These are phyloP conservation scores for Pyricularia sp. DNA, from an alignment of 2,329 filamentous ascomycete species.

Conservation along the genomic window DNA sequence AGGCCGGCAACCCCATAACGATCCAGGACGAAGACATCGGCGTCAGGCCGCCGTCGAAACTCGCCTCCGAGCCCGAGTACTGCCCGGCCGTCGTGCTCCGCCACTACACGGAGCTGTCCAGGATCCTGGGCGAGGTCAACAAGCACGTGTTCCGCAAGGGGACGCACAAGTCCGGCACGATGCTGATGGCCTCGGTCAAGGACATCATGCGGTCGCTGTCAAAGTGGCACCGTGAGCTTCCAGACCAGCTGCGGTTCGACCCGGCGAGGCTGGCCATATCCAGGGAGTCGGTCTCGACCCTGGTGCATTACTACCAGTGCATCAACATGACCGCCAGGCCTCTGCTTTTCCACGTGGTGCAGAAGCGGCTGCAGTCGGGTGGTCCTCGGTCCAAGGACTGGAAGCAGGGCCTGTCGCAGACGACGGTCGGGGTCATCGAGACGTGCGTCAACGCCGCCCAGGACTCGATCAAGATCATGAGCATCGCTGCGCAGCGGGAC, in stretches of 20 bases:
- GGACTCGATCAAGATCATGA: conserved; percentile 38
- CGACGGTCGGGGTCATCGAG: conserved; percentile 40
- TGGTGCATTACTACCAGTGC: conserved; percentile 45
- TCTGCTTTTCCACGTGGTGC: conserved; percentile 42
- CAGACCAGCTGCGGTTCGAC: conserved; percentile 36
- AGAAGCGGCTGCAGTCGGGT: conserved; percentile 13
- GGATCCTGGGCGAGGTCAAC: conserved; percentile 38
- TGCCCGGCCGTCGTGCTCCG: conserved; percentile 37
- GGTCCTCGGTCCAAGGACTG: conserved; percentile 25
- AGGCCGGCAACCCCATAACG: conserved; percentile 43
- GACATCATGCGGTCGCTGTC: conserved; percentile 38
- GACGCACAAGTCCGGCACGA: conserved; percentile 31
- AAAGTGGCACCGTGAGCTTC: conserved; percentile 38
- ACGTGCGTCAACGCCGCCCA: conserved; percentile 40
- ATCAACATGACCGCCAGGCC: conserved; percentile 48
- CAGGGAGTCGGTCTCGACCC: conserved; percentile 28
- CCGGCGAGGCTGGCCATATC: conserved; percentile 29
- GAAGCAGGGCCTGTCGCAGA: conserved; percentile 35
- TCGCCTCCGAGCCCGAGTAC: conserved; percentile 26
- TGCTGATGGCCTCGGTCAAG: conserved; percentile 38
- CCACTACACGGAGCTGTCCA: conserved; percentile 42
- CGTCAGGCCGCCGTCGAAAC: conserved; percentile 24
- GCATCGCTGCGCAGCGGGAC: conserved; percentile 35
- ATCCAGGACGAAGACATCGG: conserved; percentile 45
- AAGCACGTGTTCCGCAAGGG: conserved; percentile 38